Evolutionary conservation across 2,329 filamentous ascomycete species (phyloP), one percentile per base, ranked within the genome.

Genomic region (Alternaria sp.): DNA sequence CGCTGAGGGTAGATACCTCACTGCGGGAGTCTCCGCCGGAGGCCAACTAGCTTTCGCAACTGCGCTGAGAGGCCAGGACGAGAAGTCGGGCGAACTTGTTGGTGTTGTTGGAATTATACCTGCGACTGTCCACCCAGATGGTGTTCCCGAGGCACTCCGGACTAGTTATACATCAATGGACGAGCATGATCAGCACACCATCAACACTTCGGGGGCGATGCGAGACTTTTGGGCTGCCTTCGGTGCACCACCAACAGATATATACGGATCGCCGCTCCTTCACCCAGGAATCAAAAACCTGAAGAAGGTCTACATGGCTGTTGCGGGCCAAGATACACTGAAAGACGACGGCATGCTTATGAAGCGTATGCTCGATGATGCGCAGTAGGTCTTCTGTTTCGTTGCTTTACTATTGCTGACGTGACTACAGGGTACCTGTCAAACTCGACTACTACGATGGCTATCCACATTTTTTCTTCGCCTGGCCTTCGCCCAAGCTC

Each of bases 51-150:
- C 80, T 0, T 72, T 83, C 9, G 75, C 74, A 11, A 62, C 75
- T 13, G 80, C 79, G 19, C 71, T 83, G 59, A 77, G 71, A 58
- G 68, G 81, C 12, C 70, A 82, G 55, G 80, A 82, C 53, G 73
- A 78, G 19, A 78, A 75, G 3, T 53, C 73, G 6, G 74, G 71
- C 21, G 69, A 76, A 2, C 60, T 83, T n/a, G 73, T 77, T n/a
- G 81, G 81, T 23, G 73, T 82, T 4, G 66, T 81, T 4, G 77
- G 77, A 1, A 63, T 80, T 17, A 77, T 80, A 6, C 81, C 81
- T 7, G 72, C 71, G 4, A 78, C 79, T 0, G 66, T 81, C 5
- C 80, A 81, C 59, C 78, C 72, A 8, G 74, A 80, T 45, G 73
- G 70, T 30, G 74, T 82, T 10, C 81, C 81, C 0, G 75, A 68